Evolutionary conservation across 768 basidiomycete species (phyloP).

Genomic region (Lactarius trivialis): DNA sequence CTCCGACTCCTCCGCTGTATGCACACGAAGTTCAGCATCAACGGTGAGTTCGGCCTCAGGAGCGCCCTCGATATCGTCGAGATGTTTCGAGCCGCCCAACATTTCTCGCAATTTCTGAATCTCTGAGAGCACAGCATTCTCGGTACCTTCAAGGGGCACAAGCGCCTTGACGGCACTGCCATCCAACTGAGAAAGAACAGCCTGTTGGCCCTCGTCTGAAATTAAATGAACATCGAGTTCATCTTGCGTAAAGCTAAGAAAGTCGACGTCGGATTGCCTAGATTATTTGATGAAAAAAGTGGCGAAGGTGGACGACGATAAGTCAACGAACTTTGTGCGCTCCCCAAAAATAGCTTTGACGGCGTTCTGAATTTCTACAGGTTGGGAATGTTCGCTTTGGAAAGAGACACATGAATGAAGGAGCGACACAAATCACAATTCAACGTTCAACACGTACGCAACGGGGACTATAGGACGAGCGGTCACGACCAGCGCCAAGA

Average conservation of each 20-base stretch:
- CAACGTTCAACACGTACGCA: slow-evolving; percentile 20
- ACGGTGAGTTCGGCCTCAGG: not conserved
- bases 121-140: slow-evolving; percentile 24
- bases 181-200: slow-evolving; percentile 28
- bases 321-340: slow-evolving; percentile 31
- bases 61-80: slow-evolving; percentile 26
- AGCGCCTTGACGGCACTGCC: slow-evolving; percentile 28
- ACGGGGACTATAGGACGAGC: slow-evolving; percentile 34
- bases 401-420: not conserved
- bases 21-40: slow-evolving; percentile 4
- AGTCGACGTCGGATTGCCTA: slow-evolving; percentile 23
- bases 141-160: slow-evolving; percentile 26
- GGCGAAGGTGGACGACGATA: not conserved
- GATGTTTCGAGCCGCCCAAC: slow-evolving; percentile 19
- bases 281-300: slow-evolving; percentile 5
- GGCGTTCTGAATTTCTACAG: slow-evolving; percentile 27
- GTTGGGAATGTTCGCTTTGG: slow-evolving; percentile 17
- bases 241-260: slow-evolving; percentile 22
- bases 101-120: slow-evolving; percentile 28
- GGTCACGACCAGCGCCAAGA: slow-evolving; percentile 41
- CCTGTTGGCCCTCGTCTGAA: slow-evolving; percentile 29
- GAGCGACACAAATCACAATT: slow-evolving; percentile 27
- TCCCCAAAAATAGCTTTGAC: slow-evolving; percentile 35
- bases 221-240: slow-evolving; percentile 31
- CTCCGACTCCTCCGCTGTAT: slow-evolving; percentile 1